phyloP scores from a whole-genome alignment of 345 rosid genomes.

The Iberis pinnata region DNA sequence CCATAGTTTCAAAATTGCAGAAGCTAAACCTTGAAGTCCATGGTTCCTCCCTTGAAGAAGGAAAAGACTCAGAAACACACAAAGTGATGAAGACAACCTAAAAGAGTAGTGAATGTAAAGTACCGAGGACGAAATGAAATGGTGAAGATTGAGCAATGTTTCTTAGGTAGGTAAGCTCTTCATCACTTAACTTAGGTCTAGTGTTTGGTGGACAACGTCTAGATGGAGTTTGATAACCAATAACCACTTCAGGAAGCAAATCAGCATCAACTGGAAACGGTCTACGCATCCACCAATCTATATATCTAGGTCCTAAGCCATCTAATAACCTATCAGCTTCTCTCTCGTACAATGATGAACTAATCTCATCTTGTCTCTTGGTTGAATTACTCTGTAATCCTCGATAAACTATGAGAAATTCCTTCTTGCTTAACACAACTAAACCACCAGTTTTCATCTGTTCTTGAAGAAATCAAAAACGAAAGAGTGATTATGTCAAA shows the following conservation, averaged over 20 bases:
- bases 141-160: constrained; percentile 63
- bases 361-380: constrained; percentile 19
- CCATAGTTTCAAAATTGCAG: constrained; percentile 74
- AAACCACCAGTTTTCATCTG: constrained; percentile 86
- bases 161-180: constrained; percentile 67
- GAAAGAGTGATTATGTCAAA: background rate
- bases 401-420: constrained; percentile 46
- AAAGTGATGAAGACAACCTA: constrained; percentile 5
- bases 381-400: constrained; percentile 26
- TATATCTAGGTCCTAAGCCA: constrained; percentile 76
- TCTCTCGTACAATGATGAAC: constrained; percentile 58
- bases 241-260: constrained; percentile 60
- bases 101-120: background rate
- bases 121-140: constrained; percentile 88
- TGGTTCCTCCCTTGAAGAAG: constrained; percentile 56
- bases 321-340: constrained; percentile 79
- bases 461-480: constrained; percentile 16
- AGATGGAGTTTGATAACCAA: constrained; percentile 56
- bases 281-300: constrained; percentile 92
- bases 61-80: constrained; percentile 8
- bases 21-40: constrained; percentile 75
- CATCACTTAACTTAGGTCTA: constrained; percentile 44
- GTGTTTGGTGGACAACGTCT: constrained; percentile 57
- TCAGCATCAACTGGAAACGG: constrained; percentile 89
- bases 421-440: constrained; percentile 72